phyloP scores from a whole-genome alignment of 2,329 filamentous ascomycete species.

The Pestalotiopsis sp. region DNA sequence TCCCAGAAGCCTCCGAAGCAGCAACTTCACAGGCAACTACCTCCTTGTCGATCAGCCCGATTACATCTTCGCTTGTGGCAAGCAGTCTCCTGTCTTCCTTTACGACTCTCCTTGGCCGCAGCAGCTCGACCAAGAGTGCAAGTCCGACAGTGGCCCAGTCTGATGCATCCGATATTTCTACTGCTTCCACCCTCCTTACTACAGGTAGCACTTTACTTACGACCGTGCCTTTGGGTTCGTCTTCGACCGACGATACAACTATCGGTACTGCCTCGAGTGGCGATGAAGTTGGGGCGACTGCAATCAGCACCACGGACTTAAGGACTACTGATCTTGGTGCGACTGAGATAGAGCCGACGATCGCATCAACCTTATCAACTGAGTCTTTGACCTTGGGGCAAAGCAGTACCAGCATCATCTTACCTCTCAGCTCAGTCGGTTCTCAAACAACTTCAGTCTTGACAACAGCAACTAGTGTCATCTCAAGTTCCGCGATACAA shows the following conservation, averaged over 20 bases:
- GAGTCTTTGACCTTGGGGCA: background rate
- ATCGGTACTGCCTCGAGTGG: too few relatives aligned
- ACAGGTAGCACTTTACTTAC: too few relatives aligned
- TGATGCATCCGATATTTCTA: background rate
- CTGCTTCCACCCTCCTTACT: background rate
- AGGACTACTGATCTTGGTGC: too few relatives aligned
- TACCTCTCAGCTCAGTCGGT: background rate
- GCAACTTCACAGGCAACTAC: background rate
- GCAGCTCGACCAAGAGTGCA: background rate
- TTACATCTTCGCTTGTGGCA: background rate
- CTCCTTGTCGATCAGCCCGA: background rate
- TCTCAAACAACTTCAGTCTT: background rate
- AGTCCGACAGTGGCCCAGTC: background rate
- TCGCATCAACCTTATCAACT: background rate
- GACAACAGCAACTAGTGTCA: background rate
- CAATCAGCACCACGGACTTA: too few relatives aligned
- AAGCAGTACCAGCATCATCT: background rate
- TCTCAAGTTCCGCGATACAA: background rate
- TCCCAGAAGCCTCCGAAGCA: background rate
- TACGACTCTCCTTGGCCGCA: background rate
- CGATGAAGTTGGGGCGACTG: too few relatives aligned
- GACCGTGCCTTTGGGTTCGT: background rate
- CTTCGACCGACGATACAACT: too few relatives aligned
- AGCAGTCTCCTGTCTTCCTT: background rate
- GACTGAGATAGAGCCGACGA: too few relatives aligned